A percentile compares a stretch with the other conserved stretches of the same genome.
Conservation (phyloP, 2,329 filamentous ascomycete species). For the Colletotrichum musicola region DNA sequence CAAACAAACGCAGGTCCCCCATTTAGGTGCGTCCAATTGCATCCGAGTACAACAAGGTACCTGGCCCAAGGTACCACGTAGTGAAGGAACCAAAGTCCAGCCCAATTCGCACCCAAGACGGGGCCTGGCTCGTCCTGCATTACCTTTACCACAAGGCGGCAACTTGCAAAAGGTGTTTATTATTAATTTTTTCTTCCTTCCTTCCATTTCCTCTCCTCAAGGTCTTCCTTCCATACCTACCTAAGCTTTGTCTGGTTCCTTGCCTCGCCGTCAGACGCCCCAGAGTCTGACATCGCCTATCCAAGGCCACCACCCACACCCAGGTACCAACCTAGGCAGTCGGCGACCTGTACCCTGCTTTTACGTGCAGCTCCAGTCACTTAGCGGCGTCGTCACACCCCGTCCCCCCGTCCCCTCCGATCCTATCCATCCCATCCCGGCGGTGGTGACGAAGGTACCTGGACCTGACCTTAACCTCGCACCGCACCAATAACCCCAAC, state of each 20-base stretch:
- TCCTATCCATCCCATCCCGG: slow-evolving; percentile 22
- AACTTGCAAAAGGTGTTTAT: too few species aligned
- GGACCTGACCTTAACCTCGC: background rate
- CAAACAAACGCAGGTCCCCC: slow-evolving; percentile 22
- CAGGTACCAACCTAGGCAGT: background rate
- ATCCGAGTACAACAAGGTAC: background rate
- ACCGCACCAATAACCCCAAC: slow-evolving; percentile 2
- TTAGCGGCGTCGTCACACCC: slow-evolving; percentile 6
- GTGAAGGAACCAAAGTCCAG: background rate
- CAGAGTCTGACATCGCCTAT: background rate
- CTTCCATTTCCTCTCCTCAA: too few species aligned
- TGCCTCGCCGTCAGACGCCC: too few species aligned
- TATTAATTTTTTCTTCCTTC: too few species aligned
- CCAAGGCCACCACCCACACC: background rate
- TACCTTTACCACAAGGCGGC: too few species aligned
- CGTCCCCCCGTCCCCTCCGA: background rate
- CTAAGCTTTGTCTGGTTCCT: too few species aligned
- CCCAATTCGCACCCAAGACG: background rate
- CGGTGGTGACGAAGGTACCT: slow-evolving; percentile 25
- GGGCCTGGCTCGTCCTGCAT: background rate
- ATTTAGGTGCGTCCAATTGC: background rate
- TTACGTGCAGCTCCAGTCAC: slow-evolving; percentile 2
- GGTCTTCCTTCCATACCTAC: too few species aligned
- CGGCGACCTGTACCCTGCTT: slow-evolving; percentile 12
- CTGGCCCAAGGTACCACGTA: too few species aligned